Percentiles rank a stretch among this genome's conserved stretches.
Conservation (phyloP, 306 rosid genomes). For the Cicer arietinum region DNA sequence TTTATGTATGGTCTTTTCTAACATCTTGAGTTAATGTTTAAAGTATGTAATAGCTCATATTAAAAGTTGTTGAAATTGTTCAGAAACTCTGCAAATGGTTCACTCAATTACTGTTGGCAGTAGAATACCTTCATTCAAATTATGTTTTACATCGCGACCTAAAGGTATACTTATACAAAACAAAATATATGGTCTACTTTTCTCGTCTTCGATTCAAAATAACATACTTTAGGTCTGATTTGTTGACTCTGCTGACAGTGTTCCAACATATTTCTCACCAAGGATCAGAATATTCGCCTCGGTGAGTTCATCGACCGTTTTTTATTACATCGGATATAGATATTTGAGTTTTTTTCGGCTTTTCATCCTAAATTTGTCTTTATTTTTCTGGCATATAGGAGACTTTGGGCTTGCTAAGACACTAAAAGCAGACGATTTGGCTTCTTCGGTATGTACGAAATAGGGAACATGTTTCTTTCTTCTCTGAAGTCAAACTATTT, state of each 20-base stretch:
- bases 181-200: conserved; percentile 15
- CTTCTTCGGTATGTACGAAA: conserved; percentile 85
- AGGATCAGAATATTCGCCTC: conserved; percentile 95
- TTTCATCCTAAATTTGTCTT: conserved; percentile 43
- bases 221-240: conserved; percentile 31
- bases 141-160: conserved; percentile 95
- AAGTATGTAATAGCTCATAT: conserved; percentile 39
- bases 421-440: conserved; percentile 93
- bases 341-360: conserved; percentile 9
- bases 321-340: conserved; percentile 34
- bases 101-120: conserved; percentile 91
- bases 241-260: conserved; percentile 66
- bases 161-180: conserved; percentile 59
- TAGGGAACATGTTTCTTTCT: conserved; percentile 32
- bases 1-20: conserved; percentile 21
- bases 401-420: conserved; percentile 99
- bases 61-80: conserved; percentile 48
- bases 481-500: not conserved
- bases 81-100: conserved; percentile 99
- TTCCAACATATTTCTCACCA: conserved; percentile 97
- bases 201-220: conserved; percentile 9
- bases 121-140: conserved; percentile 89
- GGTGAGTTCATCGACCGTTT: conserved; percentile 61
- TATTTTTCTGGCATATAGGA: conserved; percentile 58
- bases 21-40: conserved; percentile 27